phyloP scores from a whole-genome alignment of 768 basidiomycete species.

The Nidularia sp. region DNA sequence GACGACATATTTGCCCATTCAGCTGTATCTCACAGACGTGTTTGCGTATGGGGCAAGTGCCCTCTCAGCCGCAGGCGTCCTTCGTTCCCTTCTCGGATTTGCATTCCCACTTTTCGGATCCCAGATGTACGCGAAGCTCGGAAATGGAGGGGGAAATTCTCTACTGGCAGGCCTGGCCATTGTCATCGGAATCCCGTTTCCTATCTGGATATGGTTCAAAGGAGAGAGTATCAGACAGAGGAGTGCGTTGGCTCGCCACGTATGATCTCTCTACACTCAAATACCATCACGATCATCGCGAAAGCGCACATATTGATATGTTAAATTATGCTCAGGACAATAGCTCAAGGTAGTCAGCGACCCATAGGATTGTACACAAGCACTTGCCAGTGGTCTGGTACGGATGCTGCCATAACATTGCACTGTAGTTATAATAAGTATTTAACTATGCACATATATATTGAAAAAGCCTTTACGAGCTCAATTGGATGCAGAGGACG shows the following conservation, averaged over 20 bases:
- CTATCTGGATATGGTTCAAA: constrained; percentile 64
- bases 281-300: too few relatives aligned
- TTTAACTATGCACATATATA: too few relatives aligned
- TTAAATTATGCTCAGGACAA: too few relatives aligned
- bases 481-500: too few relatives aligned
- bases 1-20: constrained; percentile 45
- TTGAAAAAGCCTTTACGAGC: too few relatives aligned
- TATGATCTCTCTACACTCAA: too few relatives aligned
- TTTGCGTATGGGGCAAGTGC: constrained; percentile 72
- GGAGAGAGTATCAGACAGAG: constrained; percentile 53
- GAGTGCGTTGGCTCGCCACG: constrained; percentile 15
- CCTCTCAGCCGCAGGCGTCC: constrained; percentile 57
- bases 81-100: constrained; percentile 44
- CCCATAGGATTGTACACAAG: too few relatives aligned
- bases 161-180: constrained; percentile 55
- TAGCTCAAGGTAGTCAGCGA: too few relatives aligned
- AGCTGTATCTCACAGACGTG: constrained; percentile 67
- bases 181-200: constrained; percentile 67
- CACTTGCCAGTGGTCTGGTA: too few relatives aligned
- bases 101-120: constrained; percentile 44
- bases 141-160: constrained; percentile 69
- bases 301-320: too few relatives aligned
- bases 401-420: too few relatives aligned
- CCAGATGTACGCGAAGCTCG: constrained; percentile 64
- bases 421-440: too few relatives aligned